These are phyloP conservation scores for Grosmannia clavigera DNA, from an alignment of 2,329 filamentous ascomycete genomes.

Conservation along the genomic window DNA sequence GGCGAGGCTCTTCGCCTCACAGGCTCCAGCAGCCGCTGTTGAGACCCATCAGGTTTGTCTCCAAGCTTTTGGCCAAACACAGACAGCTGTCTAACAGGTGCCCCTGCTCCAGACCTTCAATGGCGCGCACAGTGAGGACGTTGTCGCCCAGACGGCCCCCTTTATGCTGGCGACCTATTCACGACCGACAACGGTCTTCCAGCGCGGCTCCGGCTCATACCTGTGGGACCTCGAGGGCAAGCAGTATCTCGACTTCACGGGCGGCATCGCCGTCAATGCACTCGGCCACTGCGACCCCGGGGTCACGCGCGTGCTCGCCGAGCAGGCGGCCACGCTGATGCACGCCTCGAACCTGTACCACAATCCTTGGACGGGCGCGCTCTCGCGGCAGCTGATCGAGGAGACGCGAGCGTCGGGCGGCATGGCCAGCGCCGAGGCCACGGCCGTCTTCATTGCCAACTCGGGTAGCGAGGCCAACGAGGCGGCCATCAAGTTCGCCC, in stretches of 20 bases:
- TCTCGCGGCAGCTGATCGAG: constrained; percentile 75
- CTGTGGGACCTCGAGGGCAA: constrained; percentile 84
- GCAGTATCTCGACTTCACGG: constrained; percentile 86
- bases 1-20: constrained; percentile 1
- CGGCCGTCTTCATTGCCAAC: constrained; percentile 85
- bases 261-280: constrained; percentile 89
- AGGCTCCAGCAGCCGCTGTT: background rate
- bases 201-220: constrained; percentile 75
- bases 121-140: constrained; percentile 41
- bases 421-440: constrained; percentile 52
- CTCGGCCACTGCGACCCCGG: constrained; percentile 82
- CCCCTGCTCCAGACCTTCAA: background rate
- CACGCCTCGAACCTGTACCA: constrained; percentile 96
- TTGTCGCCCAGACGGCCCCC: constrained; percentile 63
- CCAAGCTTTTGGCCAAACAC: too few species aligned
- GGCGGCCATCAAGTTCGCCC: constrained; percentile 90
- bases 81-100: background rate
- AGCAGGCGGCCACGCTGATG: constrained; percentile 58
- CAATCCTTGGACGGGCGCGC: constrained; percentile 85
- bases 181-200: constrained; percentile 79
- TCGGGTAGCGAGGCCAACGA: constrained; percentile 96
- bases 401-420: constrained; percentile 66
- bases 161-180: constrained; percentile 97
- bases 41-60: constrained; percentile 1
- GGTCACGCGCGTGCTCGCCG: constrained; percentile 57